Percentiles rank a stretch among this genome's conserved stretches.
phyloP scores from a whole-genome alignment of 2,329 filamentous ascomycete genomes.

The Talaromyces sp. region DNA sequence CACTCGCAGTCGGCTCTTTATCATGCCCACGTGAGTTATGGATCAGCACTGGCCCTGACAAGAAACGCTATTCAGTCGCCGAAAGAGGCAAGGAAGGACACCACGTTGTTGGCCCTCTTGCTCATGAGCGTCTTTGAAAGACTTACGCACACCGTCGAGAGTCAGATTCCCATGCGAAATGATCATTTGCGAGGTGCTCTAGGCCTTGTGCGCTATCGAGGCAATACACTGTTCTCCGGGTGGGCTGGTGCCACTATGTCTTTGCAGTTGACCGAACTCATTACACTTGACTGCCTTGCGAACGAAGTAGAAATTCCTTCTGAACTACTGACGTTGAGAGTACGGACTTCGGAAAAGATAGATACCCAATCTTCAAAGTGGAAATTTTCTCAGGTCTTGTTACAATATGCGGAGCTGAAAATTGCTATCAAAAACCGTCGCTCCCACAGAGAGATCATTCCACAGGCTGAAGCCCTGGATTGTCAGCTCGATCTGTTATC shows the following conservation, averaged over 20 bases:
- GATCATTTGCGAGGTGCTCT: conserved; percentile 10
- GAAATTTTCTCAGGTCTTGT: conserved; percentile 2
- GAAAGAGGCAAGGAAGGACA: conserved; percentile 1
- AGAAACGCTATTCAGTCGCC: conserved; percentile 8
- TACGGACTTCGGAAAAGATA: not conserved
- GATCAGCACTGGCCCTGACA: conserved; percentile 7
- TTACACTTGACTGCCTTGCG: conserved; percentile 9
- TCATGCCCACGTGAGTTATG: conserved; percentile 8
- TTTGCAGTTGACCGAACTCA: not conserved
- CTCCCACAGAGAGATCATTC: not conserved
- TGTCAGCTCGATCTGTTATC: not conserved
- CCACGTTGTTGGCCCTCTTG: conserved; percentile 8
- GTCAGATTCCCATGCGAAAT: not conserved
- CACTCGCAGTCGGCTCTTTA: conserved; percentile 7
- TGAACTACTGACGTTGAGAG: conserved; percentile 1
- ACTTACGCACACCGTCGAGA: not conserved
- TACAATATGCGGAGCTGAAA: conserved; percentile 9
- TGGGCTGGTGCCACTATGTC: conserved; percentile 4
- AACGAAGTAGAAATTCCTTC: conserved; percentile 3
- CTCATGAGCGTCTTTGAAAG: conserved; percentile 6
- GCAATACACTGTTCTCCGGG: not conserved
- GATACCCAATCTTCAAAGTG: not conserved
- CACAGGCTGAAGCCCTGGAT: not conserved
- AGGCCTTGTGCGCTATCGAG: conserved; percentile 3
- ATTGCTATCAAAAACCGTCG: not conserved